Evolutionary conservation across 768 basidiomycete species (phyloP).

Genomic region (Podaxis rugospora): DNA sequence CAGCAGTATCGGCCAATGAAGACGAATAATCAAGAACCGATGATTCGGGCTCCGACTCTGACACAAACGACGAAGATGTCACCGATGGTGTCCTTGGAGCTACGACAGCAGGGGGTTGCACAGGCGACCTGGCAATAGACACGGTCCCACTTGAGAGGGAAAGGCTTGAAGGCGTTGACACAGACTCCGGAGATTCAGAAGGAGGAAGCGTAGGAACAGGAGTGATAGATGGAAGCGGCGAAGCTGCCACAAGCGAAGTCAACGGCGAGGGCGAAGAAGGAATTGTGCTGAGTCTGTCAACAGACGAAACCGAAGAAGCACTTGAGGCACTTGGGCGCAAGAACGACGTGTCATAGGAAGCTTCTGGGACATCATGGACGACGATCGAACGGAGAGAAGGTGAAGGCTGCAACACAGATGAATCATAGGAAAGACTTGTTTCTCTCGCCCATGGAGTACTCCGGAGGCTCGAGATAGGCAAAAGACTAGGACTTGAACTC

Average conservation of each 20-base stretch:
- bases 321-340: constrained; percentile 61
- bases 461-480: constrained; percentile 23
- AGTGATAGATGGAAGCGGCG: constrained; percentile 33
- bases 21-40: constrained; percentile 24
- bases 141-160: constrained; percentile 18
- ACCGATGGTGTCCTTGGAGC: constrained; percentile 30
- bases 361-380: constrained; percentile 58
- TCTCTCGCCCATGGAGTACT: constrained; percentile 53
- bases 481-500: constrained; percentile 15
- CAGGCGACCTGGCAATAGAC: constrained; percentile 10
- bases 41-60: constrained; percentile 34
- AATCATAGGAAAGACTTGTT: constrained; percentile 71
- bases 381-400: constrained; percentile 52
- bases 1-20: constrained; percentile 25
- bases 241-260: constrained; percentile 13
- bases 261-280: constrained; percentile 28
- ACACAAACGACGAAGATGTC: constrained; percentile 32
- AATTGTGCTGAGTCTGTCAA: constrained; percentile 40
- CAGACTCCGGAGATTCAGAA: constrained; percentile 26
- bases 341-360: constrained; percentile 71
- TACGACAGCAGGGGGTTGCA: neutral
- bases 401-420: constrained; percentile 69
- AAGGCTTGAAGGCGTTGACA: constrained; percentile 29
- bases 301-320: constrained; percentile 38
- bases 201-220: constrained; percentile 32